Percentiles rank a stretch among this genome's conserved stretches.
These are phyloP conservation scores for Rubia yunnanensis DNA, from an alignment of 257 asterid genomes.

Conservation along the genomic window DNA sequence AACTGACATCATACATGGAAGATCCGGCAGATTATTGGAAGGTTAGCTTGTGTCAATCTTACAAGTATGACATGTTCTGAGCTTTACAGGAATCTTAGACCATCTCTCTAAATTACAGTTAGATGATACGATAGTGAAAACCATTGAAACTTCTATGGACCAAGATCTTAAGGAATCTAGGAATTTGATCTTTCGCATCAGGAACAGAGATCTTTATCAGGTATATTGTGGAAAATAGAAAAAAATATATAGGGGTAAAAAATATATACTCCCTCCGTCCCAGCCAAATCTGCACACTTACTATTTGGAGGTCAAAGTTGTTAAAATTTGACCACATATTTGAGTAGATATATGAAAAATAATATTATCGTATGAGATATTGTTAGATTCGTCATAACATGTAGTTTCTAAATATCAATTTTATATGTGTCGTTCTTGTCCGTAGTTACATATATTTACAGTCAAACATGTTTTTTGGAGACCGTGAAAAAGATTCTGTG, in stretches of 20 bases:
- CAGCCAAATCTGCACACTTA: too few species aligned
- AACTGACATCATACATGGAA: constrained; percentile 54
- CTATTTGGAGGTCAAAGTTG: too few species aligned
- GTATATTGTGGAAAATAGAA: constrained; percentile 21
- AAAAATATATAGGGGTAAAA: background rate
- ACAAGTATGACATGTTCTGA: background rate
- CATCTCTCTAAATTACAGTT: constrained; percentile 37
- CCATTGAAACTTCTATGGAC: constrained; percentile 56
- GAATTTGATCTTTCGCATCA: constrained; percentile 67
- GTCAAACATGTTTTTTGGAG: too few species aligned
- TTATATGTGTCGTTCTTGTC: too few species aligned
- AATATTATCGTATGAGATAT: too few species aligned
- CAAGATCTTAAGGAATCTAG: constrained; percentile 73
- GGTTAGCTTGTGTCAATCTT: constrained; percentile 31
- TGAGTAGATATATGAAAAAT: too few species aligned
- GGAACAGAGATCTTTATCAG: constrained; percentile 85
- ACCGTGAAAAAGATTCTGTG: too few species aligned
- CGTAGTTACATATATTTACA: too few species aligned
- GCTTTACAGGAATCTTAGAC: background rate
- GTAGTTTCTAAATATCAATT: too few species aligned
- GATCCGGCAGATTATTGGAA: constrained; percentile 77
- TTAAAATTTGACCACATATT: too few species aligned
- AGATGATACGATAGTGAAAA: constrained; percentile 76
- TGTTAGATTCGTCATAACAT: too few species aligned
- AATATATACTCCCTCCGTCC: too few species aligned